A percentile compares a stretch with the other conserved stretches of the same genome.
These are phyloP conservation scores for Ascoidea rubescens DNA, from an alignment of 805 yeast species.

Conservation along the genomic window DNA sequence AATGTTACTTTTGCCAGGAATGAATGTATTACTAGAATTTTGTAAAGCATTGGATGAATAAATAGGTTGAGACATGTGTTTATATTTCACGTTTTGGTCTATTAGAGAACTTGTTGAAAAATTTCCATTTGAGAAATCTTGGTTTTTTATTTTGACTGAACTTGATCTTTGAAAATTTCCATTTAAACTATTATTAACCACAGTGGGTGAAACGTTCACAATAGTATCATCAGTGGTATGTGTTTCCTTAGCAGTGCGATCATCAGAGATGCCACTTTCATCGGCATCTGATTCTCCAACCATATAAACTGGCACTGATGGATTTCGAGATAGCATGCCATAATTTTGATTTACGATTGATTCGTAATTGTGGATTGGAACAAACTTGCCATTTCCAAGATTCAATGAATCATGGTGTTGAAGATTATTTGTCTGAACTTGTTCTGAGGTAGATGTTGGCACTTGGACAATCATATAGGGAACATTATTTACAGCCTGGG, in stretches of 20 bases:
- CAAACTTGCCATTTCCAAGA: not conserved
- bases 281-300: constrained; percentile 1
- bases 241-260: not conserved
- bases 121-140: not conserved
- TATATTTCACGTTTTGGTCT: not conserved
- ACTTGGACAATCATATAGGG: not conserved
- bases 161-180: constrained; percentile 1
- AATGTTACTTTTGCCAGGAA: not conserved
- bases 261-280: not conserved
- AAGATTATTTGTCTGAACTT: not conserved
- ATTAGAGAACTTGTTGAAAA: not conserved
- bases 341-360: not conserved
- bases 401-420: not conserved
- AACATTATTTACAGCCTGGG: not conserved
- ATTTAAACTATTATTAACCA: not conserved
- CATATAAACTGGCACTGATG: constrained; percentile 1
- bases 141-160: not conserved
- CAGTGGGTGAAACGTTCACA: not conserved
- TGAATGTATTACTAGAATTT: not conserved
- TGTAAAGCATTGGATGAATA: not conserved
- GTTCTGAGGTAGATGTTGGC: constrained; percentile 1
- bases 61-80: not conserved
- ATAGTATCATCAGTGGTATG: not conserved
- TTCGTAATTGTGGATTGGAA: not conserved
- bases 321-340: not conserved